These are phyloP conservation scores for Trichothecium sympodiale DNA, from an alignment of 2,329 filamentous ascomycete species.

Conservation along the genomic window DNA sequence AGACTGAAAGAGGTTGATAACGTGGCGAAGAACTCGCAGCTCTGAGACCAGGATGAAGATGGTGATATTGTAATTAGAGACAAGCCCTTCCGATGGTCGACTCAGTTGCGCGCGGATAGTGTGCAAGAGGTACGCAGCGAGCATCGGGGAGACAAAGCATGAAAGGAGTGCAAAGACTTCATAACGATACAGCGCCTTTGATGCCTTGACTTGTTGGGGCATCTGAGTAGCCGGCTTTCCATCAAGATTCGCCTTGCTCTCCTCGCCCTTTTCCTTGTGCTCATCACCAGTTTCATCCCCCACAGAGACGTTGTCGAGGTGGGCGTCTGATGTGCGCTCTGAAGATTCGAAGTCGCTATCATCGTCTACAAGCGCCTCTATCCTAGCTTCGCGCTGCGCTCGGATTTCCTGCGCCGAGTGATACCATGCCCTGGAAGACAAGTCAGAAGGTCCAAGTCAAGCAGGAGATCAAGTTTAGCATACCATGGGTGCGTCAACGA, in stretches of 20 bases:
- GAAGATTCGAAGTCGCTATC: constrained; percentile 29
- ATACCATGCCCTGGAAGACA: constrained; percentile 58
- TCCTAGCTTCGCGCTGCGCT: constrained; percentile 33
- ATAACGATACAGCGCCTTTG: constrained; percentile 59
- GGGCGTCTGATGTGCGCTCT: constrained; percentile 9
- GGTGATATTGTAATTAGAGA: constrained; percentile 86
- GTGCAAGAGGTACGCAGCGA: constrained; percentile 79
- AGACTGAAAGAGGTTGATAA: constrained; percentile 68
- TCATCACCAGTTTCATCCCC: constrained; percentile 18
- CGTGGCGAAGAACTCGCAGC: constrained; percentile 68
- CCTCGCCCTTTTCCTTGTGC: constrained; percentile 1
- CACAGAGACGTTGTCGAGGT: constrained; percentile 33
- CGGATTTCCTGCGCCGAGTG: constrained; percentile 55
- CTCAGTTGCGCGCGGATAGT: constrained; percentile 70
- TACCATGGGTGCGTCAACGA: constrained; percentile 83
- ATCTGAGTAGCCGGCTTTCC: constrained; percentile 7
- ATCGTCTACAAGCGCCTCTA: constrained; percentile 30
- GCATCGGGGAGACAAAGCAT: constrained; percentile 68
- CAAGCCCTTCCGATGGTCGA: constrained; percentile 71
- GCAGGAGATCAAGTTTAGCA: background rate
- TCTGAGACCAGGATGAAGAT: constrained; percentile 86
- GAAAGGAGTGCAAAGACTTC: constrained; percentile 64
- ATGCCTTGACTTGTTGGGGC: constrained; percentile 25
- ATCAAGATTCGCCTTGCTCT: constrained; percentile 7
- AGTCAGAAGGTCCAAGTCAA: background rate